Percentiles rank a stretch among this genome's conserved stretches.
phyloP scores from a whole-genome alignment of 2,329 filamentous ascomycete species.

The Calonectria multiphialidica region DNA sequence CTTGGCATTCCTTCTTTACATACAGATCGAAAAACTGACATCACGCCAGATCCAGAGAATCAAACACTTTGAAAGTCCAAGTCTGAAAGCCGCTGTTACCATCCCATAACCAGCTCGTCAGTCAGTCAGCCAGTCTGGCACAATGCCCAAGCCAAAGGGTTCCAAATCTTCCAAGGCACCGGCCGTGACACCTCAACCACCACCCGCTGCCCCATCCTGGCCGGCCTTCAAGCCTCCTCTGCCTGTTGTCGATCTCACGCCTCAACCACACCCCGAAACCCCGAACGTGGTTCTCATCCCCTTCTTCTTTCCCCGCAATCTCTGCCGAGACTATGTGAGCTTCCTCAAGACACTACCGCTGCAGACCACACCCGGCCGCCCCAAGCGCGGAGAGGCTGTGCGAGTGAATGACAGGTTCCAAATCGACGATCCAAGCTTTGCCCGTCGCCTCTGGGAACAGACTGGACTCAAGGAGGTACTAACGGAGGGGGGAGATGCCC shows the following conservation, averaged over 20 bases:
- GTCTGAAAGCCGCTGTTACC: not conserved
- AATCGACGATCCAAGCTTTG: constrained; percentile 80
- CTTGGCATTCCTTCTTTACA: not conserved
- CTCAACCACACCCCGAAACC: constrained; percentile 63
- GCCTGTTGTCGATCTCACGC: constrained; percentile 72
- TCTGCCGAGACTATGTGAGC: constrained; percentile 82
- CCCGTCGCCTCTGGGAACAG: constrained; percentile 79
- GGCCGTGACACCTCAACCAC: constrained; percentile 43
- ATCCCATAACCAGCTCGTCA: not conserved
- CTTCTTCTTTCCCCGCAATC: constrained; percentile 78
- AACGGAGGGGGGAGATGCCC: constrained; percentile 53
- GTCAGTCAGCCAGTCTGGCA: not conserved
- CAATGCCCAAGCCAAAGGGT: constrained; percentile 51
- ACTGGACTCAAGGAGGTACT: constrained; percentile 79
- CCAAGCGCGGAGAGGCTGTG: constrained; percentile 83
- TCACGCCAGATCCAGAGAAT: not conserved
- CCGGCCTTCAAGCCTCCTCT: constrained; percentile 77
- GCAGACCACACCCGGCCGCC: constrained; percentile 81
- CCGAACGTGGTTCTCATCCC: constrained; percentile 79
- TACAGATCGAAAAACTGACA: constrained; percentile 3
- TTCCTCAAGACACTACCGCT: constrained; percentile 79
- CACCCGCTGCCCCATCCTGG: constrained; percentile 65
- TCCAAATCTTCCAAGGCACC: constrained; percentile 40
- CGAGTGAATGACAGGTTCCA: constrained; percentile 93
- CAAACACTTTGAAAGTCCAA: not conserved